Percentiles rank a stretch among this genome's conserved stretches.
Evolutionary conservation across 2,329 filamentous ascomycete genomes (phyloP).

Genomic region (Neonectria magnoliae): DNA sequence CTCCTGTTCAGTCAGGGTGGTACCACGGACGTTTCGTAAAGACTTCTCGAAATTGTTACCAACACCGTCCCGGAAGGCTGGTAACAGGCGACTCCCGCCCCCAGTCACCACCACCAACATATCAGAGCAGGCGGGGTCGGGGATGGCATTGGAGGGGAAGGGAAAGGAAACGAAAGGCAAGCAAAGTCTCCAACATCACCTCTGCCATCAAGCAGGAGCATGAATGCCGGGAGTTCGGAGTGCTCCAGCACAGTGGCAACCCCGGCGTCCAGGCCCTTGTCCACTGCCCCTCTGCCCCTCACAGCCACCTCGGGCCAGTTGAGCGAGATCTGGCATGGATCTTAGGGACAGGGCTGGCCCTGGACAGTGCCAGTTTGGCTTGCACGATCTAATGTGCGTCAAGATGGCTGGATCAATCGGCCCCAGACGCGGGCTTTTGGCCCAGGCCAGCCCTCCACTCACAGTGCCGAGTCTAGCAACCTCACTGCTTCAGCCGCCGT

Average conservation of each 20-base stretch:
- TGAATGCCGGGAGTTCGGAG: conserved; percentile 7
- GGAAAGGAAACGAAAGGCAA: conserved; percentile 8
- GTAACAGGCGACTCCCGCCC: not conserved
- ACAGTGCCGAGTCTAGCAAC: conserved; percentile 13
- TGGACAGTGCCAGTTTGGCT: conserved; percentile 34
- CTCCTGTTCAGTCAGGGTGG: not conserved
- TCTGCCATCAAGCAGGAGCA: not conserved
- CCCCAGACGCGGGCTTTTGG: conserved; percentile 9
- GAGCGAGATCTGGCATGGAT: conserved; percentile 36
- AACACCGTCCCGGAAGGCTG: conserved; percentile 5
- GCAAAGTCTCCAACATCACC: not conserved
- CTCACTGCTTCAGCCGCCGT: conserved; percentile 14
- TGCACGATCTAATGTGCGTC: conserved; percentile 39
- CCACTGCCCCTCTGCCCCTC: conserved; percentile 22
- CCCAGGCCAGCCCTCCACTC: not conserved
- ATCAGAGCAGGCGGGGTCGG: not conserved
- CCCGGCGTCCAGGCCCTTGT: conserved; percentile 17
- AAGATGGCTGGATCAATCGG: conserved; percentile 31
- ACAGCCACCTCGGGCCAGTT: conserved; percentile 31
- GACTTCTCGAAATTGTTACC: not conserved
- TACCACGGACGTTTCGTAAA: conserved; percentile 23
- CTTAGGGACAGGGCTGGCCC: conserved; percentile 34
- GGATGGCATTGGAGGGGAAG: not conserved
- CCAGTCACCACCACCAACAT: not conserved
- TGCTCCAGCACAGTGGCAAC: conserved; percentile 36